These are phyloP conservation scores for Metarhizium brunneum DNA, from an alignment of 2,329 filamentous ascomycete species.

Conservation along the genomic window DNA sequence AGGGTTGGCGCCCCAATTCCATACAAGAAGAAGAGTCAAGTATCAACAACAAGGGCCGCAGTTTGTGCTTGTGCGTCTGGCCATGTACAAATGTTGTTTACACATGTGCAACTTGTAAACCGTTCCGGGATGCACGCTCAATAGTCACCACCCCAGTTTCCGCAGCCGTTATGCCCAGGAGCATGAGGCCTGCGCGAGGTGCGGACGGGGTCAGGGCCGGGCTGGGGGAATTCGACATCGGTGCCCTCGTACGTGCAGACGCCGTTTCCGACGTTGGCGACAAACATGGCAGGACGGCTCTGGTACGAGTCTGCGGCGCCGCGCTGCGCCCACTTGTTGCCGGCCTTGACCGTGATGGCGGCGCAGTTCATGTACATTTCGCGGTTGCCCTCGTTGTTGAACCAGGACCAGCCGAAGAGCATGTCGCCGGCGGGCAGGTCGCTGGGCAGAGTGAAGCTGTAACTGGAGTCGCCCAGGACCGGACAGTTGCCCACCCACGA, in stretches of 20 bases:
- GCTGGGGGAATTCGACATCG: slow-evolving; percentile 53
- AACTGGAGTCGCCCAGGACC: slow-evolving; percentile 11
- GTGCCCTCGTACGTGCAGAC: slow-evolving; percentile 46
- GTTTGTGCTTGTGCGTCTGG: no score
- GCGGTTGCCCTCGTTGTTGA: slow-evolving; percentile 52
- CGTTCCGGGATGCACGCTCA: background rate
- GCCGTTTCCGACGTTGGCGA: slow-evolving; percentile 51
- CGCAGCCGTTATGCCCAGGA: background rate
- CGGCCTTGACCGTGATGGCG: slow-evolving; percentile 37
- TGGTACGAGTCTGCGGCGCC: slow-evolving; percentile 27
- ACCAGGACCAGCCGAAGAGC: slow-evolving; percentile 54
- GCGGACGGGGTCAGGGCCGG: slow-evolving; percentile 41
- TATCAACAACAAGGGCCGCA: background rate
- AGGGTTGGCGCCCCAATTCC: background rate
- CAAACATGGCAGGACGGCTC: slow-evolving; percentile 53
- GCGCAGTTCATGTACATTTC: slow-evolving; percentile 68
- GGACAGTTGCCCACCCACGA: slow-evolving; percentile 28
- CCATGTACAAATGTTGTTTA: background rate
- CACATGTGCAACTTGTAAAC: background rate
- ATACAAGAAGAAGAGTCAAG: background rate
- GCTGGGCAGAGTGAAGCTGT: slow-evolving; percentile 42
- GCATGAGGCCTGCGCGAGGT: slow-evolving; percentile 5
- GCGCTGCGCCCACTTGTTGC: background rate
- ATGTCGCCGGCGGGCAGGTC: slow-evolving; percentile 40
- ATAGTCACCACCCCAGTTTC: slow-evolving; percentile 1